These are phyloP conservation scores for Funneliformis caledonium DNA, from an alignment of 371 early-diverging fungal species.

Conservation along the genomic window DNA sequence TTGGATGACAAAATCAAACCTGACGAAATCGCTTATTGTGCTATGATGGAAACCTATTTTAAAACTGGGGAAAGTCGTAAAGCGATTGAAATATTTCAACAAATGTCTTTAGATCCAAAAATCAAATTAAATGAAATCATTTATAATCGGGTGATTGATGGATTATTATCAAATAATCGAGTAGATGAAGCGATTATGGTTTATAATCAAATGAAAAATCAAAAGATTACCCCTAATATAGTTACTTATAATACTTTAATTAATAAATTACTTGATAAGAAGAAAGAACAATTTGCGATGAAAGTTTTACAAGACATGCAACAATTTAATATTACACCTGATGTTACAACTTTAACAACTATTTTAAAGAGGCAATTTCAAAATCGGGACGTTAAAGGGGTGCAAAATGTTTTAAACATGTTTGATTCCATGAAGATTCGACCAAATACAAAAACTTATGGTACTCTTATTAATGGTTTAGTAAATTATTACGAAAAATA, in stretches of 20 bases:
- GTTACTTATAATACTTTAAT: conserved; percentile 58
- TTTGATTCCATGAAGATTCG: conserved; percentile 45
- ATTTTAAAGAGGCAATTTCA: conserved; percentile 52
- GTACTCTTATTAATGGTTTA: conserved; percentile 22
- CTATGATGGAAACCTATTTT: conserved; percentile 49
- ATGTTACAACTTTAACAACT: conserved; percentile 54
- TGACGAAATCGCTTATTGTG: conserved; percentile 44
- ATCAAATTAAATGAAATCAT: conserved; percentile 45
- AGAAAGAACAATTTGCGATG: conserved; percentile 43
- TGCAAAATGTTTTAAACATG: conserved; percentile 45
- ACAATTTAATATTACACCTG: conserved; percentile 46
- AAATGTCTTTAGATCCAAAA: conserved; percentile 24
- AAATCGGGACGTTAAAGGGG: conserved; percentile 41
- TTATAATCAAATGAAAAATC: conserved; percentile 49
- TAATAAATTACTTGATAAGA: conserved; percentile 47
- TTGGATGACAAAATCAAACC: conserved; percentile 44
- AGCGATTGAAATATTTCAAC: conserved; percentile 43
- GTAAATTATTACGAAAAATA: neutral
- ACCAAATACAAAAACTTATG: conserved; percentile 45
- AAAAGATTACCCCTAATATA: conserved; percentile 49
- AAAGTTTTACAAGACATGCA: conserved; percentile 53
- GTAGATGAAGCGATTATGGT: conserved; percentile 44
- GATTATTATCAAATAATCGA: conserved; percentile 45
- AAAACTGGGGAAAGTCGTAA: conserved; percentile 42
- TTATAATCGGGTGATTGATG: conserved; percentile 50